These are phyloP conservation scores for Firmiana major DNA, from an alignment of 345 rosid genomes.

Conservation along the genomic window DNA sequence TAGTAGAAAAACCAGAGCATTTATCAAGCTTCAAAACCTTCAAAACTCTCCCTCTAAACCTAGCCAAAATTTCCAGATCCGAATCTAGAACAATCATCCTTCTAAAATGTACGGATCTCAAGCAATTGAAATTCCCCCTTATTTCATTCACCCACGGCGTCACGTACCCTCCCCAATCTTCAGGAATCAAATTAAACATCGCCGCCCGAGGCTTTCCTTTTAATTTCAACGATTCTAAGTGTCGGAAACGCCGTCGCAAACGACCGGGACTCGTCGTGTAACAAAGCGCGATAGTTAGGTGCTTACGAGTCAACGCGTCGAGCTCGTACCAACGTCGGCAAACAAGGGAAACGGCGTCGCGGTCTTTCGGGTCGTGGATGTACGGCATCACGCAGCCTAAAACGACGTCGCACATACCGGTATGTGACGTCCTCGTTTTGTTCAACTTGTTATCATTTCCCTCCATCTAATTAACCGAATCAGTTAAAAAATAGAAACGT, in stretches of 20 bases:
- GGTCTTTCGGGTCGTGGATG: conserved; percentile 63
- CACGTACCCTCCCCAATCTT: conserved; percentile 89
- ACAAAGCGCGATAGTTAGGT: conserved; percentile 77
- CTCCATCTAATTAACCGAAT: conserved; percentile 29
- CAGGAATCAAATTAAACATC: conserved; percentile 90
- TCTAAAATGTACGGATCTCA: conserved; percentile 68
- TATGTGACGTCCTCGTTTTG: conserved; percentile 1
- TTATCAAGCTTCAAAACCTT: conserved; percentile 70
- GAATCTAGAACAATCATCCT: conserved; percentile 81
- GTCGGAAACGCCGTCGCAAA: conserved; percentile 49
- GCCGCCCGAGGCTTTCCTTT: conserved; percentile 94
- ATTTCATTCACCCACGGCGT: conserved; percentile 77
- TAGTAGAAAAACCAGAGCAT: conserved; percentile 85
- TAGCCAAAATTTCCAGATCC: conserved; percentile 66
- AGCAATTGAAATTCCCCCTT: conserved; percentile 38
- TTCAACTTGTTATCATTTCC: conserved; percentile 29
- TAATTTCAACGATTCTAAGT: conserved; percentile 72
- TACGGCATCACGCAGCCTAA: conserved; percentile 59
- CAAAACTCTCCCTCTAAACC: conserved; percentile 40
- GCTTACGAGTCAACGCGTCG: conserved; percentile 75
- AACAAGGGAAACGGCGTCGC: conserved; percentile 76
- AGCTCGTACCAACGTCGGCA: conserved; percentile 70
- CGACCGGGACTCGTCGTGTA: conserved; percentile 73
- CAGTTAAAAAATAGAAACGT: not conserved
- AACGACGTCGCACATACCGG: conserved; percentile 50